Percentiles rank a stretch among this genome's conserved stretches.
Evolutionary conservation across 768 basidiomycete species (phyloP).

Genomic region (Rhodotorula diobovata): DNA sequence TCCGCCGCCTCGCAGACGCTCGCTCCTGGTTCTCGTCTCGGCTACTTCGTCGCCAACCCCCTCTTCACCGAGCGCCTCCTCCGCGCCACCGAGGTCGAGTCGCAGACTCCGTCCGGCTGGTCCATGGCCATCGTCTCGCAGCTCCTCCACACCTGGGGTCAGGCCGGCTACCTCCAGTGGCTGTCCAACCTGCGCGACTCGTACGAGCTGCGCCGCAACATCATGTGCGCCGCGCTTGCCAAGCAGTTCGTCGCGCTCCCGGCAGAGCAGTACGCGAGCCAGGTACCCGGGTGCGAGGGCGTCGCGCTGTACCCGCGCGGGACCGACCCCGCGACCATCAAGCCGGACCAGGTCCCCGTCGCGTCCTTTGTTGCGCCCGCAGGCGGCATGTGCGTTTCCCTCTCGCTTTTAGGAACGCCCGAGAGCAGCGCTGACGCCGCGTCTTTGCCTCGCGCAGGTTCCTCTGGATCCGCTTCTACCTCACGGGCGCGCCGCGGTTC

Average conservation of each 20-base stretch:
- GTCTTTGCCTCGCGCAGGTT: conserved; percentile 50
- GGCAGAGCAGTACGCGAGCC: neutral
- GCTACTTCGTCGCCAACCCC: conserved; percentile 73
- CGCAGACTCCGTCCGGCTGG: conserved; percentile 70
- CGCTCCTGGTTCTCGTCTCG: conserved; percentile 69
- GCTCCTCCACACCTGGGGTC: conserved; percentile 60
- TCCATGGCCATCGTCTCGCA: conserved; percentile 57
- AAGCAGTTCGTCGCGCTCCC: conserved; percentile 26
- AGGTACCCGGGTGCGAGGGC: neutral
- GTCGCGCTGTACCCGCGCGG: conserved; percentile 1
- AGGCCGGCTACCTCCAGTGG: conserved; percentile 71
- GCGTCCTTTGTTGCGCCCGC: conserved; percentile 68
- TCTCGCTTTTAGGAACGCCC: neutral
- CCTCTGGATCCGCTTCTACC: conserved; percentile 47
- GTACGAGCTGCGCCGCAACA: conserved; percentile 60
- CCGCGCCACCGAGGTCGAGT: conserved; percentile 63
- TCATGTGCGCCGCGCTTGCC: conserved; percentile 60
- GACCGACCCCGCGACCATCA: neutral
- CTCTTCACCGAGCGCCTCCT: conserved; percentile 70
- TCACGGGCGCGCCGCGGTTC: neutral
- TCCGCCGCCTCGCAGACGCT: conserved; percentile 55
- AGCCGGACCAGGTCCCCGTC: conserved; percentile 46
- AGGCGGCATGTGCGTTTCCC: conserved; percentile 50
- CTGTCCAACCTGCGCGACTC: conserved; percentile 58
- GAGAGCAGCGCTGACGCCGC: neutral